Percentiles rank a stretch among this genome's conserved stretches.
phyloP scores from a whole-genome alignment of 129 eudicot genomes.

The Lonicera japonica region DNA sequence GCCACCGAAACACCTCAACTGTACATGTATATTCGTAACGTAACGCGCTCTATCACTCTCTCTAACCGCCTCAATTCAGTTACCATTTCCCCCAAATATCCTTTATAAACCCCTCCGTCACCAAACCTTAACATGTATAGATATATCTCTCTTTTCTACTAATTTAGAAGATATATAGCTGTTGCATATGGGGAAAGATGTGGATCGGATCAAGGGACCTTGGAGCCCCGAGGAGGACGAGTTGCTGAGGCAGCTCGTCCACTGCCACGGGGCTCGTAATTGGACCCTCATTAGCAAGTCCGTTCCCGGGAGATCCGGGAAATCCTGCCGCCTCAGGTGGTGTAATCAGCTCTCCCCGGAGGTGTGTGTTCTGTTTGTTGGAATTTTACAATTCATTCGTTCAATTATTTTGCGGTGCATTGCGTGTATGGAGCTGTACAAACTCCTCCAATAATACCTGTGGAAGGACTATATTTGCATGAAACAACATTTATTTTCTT shows the following conservation, averaged over 20 bases:
- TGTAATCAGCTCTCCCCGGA: slow-evolving; percentile 44
- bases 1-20: slow-evolving; percentile 26
- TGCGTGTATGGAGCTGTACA: no score
- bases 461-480: no score
- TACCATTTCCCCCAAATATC: slow-evolving; percentile 22
- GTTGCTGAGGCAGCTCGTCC: slow-evolving; percentile 16
- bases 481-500: no score
- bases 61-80: slow-evolving; percentile 33
- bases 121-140: neutral
- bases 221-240: slow-evolving; percentile 42
- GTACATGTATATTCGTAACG: neutral
- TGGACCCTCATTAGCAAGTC: slow-evolving; percentile 40
- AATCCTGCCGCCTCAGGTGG: slow-evolving; percentile 39
- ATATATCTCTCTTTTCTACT: neutral
- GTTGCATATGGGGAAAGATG: neutral
- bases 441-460: no score
- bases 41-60: slow-evolving; percentile 25
- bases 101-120: slow-evolving; percentile 7
- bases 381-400: no score
- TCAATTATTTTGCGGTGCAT: no score
- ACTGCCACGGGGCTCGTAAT: slow-evolving; percentile 27
- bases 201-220: slow-evolving; percentile 37
- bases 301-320: slow-evolving; percentile 37
- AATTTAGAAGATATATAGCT: no score
- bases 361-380: no score